A percentile compares a stretch with the other conserved stretches of the same genome.
phyloP scores from a whole-genome alignment of 345 rosid genomes.

The Eucalyptus erythrocorys region DNA sequence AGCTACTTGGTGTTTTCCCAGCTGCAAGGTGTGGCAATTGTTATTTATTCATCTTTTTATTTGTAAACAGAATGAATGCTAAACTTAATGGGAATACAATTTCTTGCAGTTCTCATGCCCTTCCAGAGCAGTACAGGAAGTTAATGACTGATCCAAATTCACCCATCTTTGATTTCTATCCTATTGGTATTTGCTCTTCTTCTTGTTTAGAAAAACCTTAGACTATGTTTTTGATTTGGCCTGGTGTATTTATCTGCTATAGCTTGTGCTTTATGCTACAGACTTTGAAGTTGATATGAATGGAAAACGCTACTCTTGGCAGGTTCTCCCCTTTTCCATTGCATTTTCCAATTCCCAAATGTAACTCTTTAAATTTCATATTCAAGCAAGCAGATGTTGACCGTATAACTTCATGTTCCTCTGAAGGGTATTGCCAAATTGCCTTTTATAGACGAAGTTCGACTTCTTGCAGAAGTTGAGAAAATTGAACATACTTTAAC shows the following conservation, averaged over 20 bases:
- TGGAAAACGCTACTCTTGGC: slow-evolving; percentile 93
- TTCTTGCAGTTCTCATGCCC: slow-evolving; percentile 79
- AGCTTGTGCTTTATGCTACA: slow-evolving; percentile 7
- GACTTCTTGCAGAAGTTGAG: slow-evolving; percentile 69
- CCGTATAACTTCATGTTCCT: background rate
- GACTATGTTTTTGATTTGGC: background rate
- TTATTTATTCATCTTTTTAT: background rate
- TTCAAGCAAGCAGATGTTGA: background rate
- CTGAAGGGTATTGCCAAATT: slow-evolving; percentile 72
- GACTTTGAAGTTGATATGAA: slow-evolving; percentile 92
- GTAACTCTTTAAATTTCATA: background rate
- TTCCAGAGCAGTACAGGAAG: slow-evolving; percentile 62
- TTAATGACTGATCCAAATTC: slow-evolving; percentile 87
- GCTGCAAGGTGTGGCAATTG: slow-evolving; percentile 60
- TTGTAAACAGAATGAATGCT: background rate
- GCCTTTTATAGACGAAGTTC: slow-evolving; percentile 85
- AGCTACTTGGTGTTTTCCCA: slow-evolving; percentile 91
- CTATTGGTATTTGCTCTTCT: slow-evolving; percentile 37
- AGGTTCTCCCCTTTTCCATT: slow-evolving; percentile 28
- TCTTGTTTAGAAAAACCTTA: background rate
- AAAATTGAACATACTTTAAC: slow-evolving; percentile 56
- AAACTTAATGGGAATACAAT: background rate
- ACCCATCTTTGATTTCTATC: slow-evolving; percentile 83
- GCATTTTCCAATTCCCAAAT: background rate
- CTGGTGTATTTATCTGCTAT: background rate